Base-by-base conservation (phyloP, 768 basidiomycete species). In the Lactarius hatsudake region DNA sequence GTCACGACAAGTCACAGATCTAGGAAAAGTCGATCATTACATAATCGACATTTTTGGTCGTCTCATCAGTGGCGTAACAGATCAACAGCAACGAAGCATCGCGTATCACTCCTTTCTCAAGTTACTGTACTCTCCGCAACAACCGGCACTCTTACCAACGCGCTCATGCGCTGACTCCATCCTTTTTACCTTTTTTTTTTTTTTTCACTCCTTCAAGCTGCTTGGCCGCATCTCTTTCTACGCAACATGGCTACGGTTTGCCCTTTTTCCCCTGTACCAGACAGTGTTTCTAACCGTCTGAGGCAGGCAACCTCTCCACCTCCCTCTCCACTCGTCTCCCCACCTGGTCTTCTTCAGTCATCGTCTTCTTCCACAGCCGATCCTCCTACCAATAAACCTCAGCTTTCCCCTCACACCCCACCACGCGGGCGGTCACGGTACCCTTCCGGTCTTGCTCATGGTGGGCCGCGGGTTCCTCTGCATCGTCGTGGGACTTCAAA, bases 401-500 rank as follows among this genome's bases (percentile, higher is more conserved):
- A 23, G 6, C 43, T 28, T 38, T 42, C 53, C 10, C 70, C 70
- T 13, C 55, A 40, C 43, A 69, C 67, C 17, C 69, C 67, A 32
- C 60, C 67, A 20, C 69, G 69, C 53, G 68, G 71, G 40, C 67
- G 70, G 53, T n/a, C 60, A 15, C 84, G 83, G 20, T 90, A 90
- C 73, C 86, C 86, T 2, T 81, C 84, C 12, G 74, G 78, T 53
- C 83, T 90, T 8, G 65, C 85, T 5, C 73, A 69, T 36, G 77
- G 76, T 20, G 71, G 73, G 5, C 67, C 69, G 20, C 85, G 88
- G 34, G 87, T 91, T 7, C 91, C 90, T 0, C 78, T 93, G 17
- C 91, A 93, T 74, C 83, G 89, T 28, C 81, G 91, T 63, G 92
- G 92, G 1, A 93, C 85, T 23, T 92, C 91, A 2, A 85, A 84